These are phyloP conservation scores for Botrytis elliptica DNA, from an alignment of 2,329 filamentous ascomycete species.

Conservation along the genomic window DNA sequence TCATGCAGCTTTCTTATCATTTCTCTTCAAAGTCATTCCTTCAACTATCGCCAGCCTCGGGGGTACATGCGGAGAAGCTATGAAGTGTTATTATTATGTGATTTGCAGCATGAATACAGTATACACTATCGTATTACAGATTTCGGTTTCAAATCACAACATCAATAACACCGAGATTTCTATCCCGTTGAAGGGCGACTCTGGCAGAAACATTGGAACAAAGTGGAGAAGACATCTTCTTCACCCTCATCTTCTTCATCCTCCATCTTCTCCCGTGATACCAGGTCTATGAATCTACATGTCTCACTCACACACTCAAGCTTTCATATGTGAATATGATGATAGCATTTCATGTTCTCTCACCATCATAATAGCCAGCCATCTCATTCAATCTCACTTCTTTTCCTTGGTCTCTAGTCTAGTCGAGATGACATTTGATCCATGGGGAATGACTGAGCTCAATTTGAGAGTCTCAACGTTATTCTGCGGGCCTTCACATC, in stretches of 20 bases:
- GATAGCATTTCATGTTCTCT: neutral
- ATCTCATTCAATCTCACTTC: neutral
- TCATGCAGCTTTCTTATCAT: neutral
- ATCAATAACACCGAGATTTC: neutral
- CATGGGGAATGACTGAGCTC: neutral
- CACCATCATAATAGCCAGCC: neutral
- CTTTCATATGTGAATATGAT: neutral
- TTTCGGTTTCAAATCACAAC: too few species aligned
- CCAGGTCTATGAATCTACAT: neutral
- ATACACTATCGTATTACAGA: too few species aligned
- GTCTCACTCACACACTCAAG: neutral
- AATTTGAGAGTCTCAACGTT: neutral
- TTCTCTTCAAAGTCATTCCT: neutral
- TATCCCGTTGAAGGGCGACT: neutral
- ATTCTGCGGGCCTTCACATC: fast-evolving
- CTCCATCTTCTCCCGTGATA: neutral
- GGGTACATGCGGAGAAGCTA: neutral
- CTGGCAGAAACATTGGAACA: too few species aligned
- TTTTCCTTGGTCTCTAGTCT: neutral
- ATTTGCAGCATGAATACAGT: neutral
- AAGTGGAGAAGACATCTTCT: neutral
- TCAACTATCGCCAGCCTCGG: too few species aligned
- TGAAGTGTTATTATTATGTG: neutral
- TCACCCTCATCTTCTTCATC: too few species aligned
- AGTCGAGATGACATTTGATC: neutral